Conservation (phyloP, 306 rosid genomes). For the Cajanus cajan region DNA sequence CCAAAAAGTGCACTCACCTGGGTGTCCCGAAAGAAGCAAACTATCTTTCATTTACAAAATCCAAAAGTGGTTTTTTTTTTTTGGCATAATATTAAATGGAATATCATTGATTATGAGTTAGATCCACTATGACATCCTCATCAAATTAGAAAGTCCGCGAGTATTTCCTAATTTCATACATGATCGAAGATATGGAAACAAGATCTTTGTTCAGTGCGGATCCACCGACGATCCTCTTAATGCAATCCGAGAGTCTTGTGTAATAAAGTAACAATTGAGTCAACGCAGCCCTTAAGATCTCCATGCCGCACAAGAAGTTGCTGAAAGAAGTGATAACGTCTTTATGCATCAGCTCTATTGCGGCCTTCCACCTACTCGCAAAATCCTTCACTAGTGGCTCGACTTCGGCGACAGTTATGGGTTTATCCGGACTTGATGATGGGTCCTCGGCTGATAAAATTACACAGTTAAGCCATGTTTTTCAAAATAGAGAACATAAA, state of each 20-base stretch:
- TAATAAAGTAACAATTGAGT: conserved; percentile 87
- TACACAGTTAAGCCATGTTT: conserved; percentile 20
- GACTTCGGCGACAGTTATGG: conserved; percentile 69
- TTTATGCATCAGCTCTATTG: conserved; percentile 98
- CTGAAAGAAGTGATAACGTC: conserved; percentile 98
- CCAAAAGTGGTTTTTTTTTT: conserved; percentile 9
- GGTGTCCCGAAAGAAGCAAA: background rate
- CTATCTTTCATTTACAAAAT: background rate
- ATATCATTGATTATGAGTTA: conserved; percentile 23
- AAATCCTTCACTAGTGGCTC: conserved; percentile 97
- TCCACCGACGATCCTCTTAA: conserved; percentile 78
- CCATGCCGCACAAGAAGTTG: conserved; percentile 98
- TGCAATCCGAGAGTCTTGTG: conserved; percentile 90
- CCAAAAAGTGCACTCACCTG: background rate
- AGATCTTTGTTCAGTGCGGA: conserved; percentile 88
- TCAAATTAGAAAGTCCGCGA: conserved; percentile 79
- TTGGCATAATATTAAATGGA: conserved; percentile 2
- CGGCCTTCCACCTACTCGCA: conserved; percentile 93
- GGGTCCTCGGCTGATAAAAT: conserved; percentile 80
- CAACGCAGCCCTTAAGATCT: conserved; percentile 80
- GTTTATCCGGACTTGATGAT: conserved; percentile 56
- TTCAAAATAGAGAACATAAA: background rate
- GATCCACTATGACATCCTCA: conserved; percentile 12
- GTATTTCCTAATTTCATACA: conserved; percentile 94
- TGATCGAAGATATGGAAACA: conserved; percentile 78